Evolutionary conservation across 345 rosid species (phyloP).

Genomic region (Aurinia saxatilis): DNA sequence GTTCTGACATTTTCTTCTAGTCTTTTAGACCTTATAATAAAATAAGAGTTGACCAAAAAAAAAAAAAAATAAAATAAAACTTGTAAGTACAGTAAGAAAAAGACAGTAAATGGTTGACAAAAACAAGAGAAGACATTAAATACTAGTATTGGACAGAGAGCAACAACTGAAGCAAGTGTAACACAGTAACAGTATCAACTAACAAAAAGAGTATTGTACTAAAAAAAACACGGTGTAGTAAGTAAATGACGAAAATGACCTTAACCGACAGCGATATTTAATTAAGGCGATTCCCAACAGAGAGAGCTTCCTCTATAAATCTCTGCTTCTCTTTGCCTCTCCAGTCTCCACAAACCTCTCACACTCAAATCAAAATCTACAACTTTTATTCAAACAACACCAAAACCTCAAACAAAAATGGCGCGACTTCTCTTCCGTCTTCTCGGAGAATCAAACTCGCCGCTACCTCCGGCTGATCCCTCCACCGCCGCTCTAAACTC

Average conservation of each 20-base stretch:
- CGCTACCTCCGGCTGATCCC: conserved; percentile 12
- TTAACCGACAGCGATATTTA: not conserved
- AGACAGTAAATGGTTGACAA: too few relatives aligned
- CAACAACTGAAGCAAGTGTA: too few relatives aligned
- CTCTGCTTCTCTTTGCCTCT: not conserved
- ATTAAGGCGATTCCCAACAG: not conserved
- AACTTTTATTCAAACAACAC: too few relatives aligned
- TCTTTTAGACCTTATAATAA: too few relatives aligned
- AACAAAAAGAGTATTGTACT: too few relatives aligned
- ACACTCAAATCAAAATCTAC: not conserved
- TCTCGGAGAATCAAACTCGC: conserved; percentile 19
- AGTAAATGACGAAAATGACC: not conserved
- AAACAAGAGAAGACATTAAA: too few relatives aligned
- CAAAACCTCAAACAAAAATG: conserved; percentile 30
- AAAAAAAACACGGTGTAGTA: not conserved
- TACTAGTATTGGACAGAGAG: too few relatives aligned
- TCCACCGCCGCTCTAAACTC: conserved; percentile 44
- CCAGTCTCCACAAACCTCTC: conserved; percentile 8
- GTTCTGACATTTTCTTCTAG: too few relatives aligned
- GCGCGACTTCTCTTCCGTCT: conserved; percentile 48
- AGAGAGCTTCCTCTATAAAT: conserved; percentile 7
- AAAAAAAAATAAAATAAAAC: too few relatives aligned
- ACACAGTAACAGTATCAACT: not conserved
- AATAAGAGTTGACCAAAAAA: too few relatives aligned
- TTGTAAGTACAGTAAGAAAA: too few relatives aligned